A percentile compares a stretch with the other conserved stretches of the same genome.
phyloP scores from a whole-genome alignment of 805 yeast species.

The Metschnikowia dekortorum region DNA sequence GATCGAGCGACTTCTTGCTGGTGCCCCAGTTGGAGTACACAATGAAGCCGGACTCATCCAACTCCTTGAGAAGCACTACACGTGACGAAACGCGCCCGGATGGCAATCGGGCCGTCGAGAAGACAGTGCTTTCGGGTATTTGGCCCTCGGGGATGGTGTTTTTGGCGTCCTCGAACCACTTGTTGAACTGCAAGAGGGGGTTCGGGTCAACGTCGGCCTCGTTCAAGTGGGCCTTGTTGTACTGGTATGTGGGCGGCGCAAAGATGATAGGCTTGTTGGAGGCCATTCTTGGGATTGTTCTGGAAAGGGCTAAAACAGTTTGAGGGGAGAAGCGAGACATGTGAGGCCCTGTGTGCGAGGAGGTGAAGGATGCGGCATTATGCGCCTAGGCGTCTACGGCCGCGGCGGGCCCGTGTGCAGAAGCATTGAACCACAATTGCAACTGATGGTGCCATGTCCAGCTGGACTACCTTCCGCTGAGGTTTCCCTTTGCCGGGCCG shows the following conservation, averaged over 20 bases:
- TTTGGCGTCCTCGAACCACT: constrained; percentile 81
- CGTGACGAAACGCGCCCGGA: constrained; percentile 87
- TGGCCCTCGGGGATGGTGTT: constrained; percentile 44
- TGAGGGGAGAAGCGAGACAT: not conserved
- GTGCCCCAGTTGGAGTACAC: constrained; percentile 89
- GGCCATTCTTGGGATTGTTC: constrained; percentile 6
- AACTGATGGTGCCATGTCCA: no score
- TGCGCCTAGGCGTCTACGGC: not conserved
- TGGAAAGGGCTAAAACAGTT: not conserved
- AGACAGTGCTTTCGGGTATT: constrained; percentile 78
- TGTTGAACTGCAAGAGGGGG: constrained; percentile 75
- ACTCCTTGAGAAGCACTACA: constrained; percentile 81
- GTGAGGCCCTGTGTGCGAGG: not conserved
- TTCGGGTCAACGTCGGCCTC: constrained; percentile 48
- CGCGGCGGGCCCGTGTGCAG: no score
- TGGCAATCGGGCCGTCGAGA: constrained; percentile 87
- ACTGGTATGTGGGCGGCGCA: constrained; percentile 88
- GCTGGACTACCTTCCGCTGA: no score
- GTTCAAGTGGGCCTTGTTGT: constrained; percentile 60
- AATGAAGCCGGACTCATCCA: constrained; percentile 79
- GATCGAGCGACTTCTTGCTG: constrained; percentile 75
- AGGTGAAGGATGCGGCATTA: not conserved
- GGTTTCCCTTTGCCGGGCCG: no score
- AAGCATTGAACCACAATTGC: no score
- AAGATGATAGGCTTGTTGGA: constrained; percentile 39